A percentile compares a stretch with the other conserved stretches of the same genome.
Conservation (phyloP, 2,329 filamentous ascomycete genomes). For the Fusarium neocosmosporiellum region DNA sequence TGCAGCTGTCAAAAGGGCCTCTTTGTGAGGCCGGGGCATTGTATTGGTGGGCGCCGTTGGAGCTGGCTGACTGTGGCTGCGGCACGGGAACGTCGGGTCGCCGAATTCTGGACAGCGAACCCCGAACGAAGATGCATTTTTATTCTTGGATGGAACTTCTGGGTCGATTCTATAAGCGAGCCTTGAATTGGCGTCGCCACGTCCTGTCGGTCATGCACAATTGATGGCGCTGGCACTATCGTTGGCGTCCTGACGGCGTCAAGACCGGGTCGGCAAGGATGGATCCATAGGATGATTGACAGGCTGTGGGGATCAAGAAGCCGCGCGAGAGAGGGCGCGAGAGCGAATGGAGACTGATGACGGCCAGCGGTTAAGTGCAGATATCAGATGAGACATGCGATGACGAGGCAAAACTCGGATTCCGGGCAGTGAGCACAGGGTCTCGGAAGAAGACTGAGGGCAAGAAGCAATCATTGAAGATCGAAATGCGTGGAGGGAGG, state of each 20-base stretch:
- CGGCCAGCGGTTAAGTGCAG: background rate
- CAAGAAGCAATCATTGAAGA: background rate
- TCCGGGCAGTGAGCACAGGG: background rate
- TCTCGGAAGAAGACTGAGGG: background rate
- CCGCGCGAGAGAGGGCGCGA: background rate
- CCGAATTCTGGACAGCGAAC: background rate
- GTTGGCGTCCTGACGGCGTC: slow-evolving; percentile 1
- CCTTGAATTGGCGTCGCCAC: background rate
- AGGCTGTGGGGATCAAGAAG: background rate
- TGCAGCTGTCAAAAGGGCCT: background rate
- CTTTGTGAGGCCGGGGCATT: background rate
- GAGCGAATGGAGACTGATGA: background rate
- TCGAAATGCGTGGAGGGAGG: background rate
- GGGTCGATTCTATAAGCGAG: background rate
- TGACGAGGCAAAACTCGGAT: background rate
- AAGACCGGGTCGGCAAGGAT: background rate
- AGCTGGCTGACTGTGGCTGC: slow-evolving; percentile 4
- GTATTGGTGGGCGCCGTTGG: background rate
- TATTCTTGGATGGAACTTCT: background rate
- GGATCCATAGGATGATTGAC: background rate
- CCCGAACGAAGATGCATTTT: background rate
- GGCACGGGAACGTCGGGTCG: background rate
- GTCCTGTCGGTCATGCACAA: background rate
- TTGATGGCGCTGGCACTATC: background rate
- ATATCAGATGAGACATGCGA: background rate